A percentile compares a stretch with the other conserved stretches of the same genome.
These are phyloP conservation scores for Aphanocladium album DNA, from an alignment of 2,329 filamentous ascomycete genomes.

Conservation along the genomic window DNA sequence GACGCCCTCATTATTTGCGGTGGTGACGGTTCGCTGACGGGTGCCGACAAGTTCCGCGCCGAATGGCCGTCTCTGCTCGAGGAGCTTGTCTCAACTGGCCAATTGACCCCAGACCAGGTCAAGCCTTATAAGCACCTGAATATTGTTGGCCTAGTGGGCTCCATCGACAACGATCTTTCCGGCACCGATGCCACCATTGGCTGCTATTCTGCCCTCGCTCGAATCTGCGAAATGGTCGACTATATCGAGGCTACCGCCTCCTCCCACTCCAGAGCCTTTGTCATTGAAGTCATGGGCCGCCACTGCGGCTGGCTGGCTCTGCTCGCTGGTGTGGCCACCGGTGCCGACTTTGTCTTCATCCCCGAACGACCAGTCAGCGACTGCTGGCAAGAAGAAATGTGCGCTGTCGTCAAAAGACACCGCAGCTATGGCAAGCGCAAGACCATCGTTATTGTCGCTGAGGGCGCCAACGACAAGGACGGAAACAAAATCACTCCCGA, in stretches of 20 bases:
- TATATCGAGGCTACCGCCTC: conserved; percentile 93
- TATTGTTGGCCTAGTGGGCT: conserved; percentile 92
- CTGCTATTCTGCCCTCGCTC: conserved; percentile 85
- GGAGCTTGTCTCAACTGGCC: conserved; percentile 71
- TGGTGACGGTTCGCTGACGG: conserved; percentile 92
- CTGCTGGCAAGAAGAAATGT: conserved; percentile 90
- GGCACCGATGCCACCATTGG: conserved; percentile 97
- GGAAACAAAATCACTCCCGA: conserved; percentile 77
- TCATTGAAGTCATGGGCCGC: conserved; percentile 96
- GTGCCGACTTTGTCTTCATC: conserved; percentile 95
- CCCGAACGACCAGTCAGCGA: conserved; percentile 85
- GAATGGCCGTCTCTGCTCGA: conserved; percentile 88
- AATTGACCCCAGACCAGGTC: conserved; percentile 66
- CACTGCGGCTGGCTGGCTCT: conserved; percentile 97
- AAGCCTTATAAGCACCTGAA: conserved; percentile 81
- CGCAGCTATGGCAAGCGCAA: conserved; percentile 86
- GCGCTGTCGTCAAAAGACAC: conserved; percentile 70
- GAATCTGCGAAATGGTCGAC: conserved; percentile 94
- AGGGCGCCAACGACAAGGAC: conserved; percentile 82
- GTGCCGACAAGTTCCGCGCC: conserved; percentile 84
- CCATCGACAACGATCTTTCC: conserved; percentile 97
- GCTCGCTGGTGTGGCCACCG: conserved; percentile 92
- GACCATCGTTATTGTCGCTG: conserved; percentile 96
- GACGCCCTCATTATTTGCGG: conserved; percentile 96
- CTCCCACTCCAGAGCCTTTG: conserved; percentile 92